These are phyloP conservation scores for Ophioceras dolichostomum DNA, from an alignment of 2,329 filamentous ascomycete species.

Conservation along the genomic window DNA sequence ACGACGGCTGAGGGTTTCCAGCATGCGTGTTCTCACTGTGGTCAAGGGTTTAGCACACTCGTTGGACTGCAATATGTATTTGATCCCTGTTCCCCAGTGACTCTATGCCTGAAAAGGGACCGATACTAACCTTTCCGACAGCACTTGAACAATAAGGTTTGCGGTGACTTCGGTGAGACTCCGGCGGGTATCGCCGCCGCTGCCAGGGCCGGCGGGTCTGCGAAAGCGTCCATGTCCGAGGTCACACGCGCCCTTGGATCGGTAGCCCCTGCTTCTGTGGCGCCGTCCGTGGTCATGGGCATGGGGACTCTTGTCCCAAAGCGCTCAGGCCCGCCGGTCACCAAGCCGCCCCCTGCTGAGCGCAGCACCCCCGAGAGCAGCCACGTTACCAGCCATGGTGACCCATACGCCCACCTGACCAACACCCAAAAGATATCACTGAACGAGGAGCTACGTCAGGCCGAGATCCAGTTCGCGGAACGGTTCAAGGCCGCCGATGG, in stretches of 20 bases:
- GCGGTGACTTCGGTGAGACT: conserved; percentile 24
- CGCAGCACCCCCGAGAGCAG: too few species aligned
- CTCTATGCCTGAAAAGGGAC: not conserved
- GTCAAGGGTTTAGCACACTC: conserved; percentile 27
- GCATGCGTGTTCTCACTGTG: conserved; percentile 32
- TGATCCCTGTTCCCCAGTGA: too few species aligned
- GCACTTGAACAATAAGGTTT: conserved; percentile 31
- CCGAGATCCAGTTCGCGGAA: conserved; percentile 24
- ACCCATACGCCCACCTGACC: conserved; percentile 33
- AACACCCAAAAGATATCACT: conserved; percentile 16
- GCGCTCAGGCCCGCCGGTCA: too few species aligned
- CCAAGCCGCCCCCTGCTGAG: too few species aligned
- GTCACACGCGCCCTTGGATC: too few species aligned
- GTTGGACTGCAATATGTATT: conserved; percentile 29
- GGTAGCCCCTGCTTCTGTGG: too few species aligned
- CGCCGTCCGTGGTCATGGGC: too few species aligned
- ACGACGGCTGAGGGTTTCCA: conserved; percentile 14
- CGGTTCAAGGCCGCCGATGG: conserved; percentile 28
- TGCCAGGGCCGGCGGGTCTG: not conserved
- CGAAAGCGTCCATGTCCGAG: too few species aligned
- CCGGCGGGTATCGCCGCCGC: conserved; percentile 4
- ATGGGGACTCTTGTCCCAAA: too few species aligned
- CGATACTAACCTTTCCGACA: too few species aligned
- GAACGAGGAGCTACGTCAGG: conserved; percentile 22
- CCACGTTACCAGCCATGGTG: too few species aligned